Base-by-base conservation (phyloP, 2,329 filamentous ascomycete genomes). In the Penicillium italicum region DNA sequence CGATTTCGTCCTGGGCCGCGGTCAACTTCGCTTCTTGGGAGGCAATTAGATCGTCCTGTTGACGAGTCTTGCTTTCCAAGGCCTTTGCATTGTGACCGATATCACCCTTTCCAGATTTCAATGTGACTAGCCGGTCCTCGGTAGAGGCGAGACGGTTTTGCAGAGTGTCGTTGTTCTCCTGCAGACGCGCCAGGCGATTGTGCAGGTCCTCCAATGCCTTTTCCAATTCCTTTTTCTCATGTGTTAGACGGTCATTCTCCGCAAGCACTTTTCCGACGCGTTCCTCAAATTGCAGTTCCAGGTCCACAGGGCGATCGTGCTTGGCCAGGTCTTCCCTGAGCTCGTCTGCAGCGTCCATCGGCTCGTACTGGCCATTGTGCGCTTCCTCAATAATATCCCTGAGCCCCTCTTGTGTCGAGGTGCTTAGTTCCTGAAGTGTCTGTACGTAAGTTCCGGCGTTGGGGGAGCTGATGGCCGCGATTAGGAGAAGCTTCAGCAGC, bases 21-120 rank as follows among this genome's bases (percentile, higher is more conserved):
- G 88, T 82, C 11, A 87, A 74, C 62, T 89, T 82, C 20, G 81
- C 80, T 69, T 92, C 89, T 62, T 90, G 83, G 24, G 79, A 82
- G 37, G 85, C 84, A 66, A 92, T 91, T 47, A 90, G 77, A 55
- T 87, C 81, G 69, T 90, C 86, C 65, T 88, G 85, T 63, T 90
- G 74, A 33, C 73, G 70, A 5, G 74, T 86, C 78, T 62, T 88
- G 74, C 57, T 79, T 72, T 72, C 73, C 34, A 76, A 56, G 1
- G 71, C 72, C 61, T 72, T 76, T 49, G 69, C 70, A 59, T 72
- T 74, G 75, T 80, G 68, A 75, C 82, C 70, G 76, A 71, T 55
- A 42, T 76, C 75, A 10, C 73, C 75, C 50, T 77, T 75, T 16
- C 76, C 76, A n/a, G 76, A 77, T 53, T 76, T 74, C 77, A 71